Conservation (phyloP, 2,329 filamentous ascomycete species). For the Fusarium nanum region DNA sequence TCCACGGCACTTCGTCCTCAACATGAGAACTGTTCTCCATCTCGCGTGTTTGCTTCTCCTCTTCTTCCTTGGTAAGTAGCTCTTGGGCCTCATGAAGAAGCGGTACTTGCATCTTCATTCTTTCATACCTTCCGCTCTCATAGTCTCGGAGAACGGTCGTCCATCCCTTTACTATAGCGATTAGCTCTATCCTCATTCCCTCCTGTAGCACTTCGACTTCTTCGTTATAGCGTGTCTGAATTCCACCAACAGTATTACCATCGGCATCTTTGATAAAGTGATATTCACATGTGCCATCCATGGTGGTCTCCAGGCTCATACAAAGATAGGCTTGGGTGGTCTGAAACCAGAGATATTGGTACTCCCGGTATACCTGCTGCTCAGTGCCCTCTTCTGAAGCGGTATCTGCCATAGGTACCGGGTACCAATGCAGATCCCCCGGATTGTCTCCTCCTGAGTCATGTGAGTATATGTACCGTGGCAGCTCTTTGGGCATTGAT, state of each 20-base stretch:
- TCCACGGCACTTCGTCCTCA: too few relatives aligned
- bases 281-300: too few relatives aligned
- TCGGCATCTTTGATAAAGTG: not conserved
- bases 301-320: not conserved
- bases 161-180: not conserved
- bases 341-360: not conserved
- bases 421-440: not conserved
- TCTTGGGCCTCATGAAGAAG: too few relatives aligned
- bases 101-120: too few relatives aligned
- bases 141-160: too few relatives aligned
- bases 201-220: not conserved
- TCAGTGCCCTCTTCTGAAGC: not conserved
- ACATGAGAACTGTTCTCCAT: too few relatives aligned
- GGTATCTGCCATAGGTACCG: fast-evolving
- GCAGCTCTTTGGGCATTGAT: not conserved
- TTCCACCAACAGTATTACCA: not conserved
- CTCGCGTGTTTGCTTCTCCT: too few relatives aligned
- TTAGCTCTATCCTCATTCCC: not conserved
- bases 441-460: not conserved
- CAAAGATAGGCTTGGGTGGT: not conserved
- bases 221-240: fast-evolving
- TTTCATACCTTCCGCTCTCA: too few relatives aligned
- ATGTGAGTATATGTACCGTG: not conserved
- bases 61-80: too few relatives aligned
- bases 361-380: not conserved